Base-by-base conservation (phyloP, 139 green algal genomes). In the Edaphochlamys debaryana region DNA sequence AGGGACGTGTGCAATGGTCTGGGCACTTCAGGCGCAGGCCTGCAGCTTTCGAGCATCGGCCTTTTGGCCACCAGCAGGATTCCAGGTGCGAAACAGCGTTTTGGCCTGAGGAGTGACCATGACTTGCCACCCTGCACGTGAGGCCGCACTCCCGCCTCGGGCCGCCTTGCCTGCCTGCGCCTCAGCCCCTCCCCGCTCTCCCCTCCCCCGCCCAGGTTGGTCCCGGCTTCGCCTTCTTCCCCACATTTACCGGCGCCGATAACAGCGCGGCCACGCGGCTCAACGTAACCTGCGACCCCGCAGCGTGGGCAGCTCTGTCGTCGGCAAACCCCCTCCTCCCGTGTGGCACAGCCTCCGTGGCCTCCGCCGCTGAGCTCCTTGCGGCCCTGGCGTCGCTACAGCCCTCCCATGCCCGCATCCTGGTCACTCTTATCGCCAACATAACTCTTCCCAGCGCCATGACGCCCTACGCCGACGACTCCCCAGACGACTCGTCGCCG, bases 351-450 rank as follows among this genome's bases (percentile, higher is more conserved):
- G 72, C 72, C 25, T 40, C 6, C 11, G 50, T 79, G 11, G 27
- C 52, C 25, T 36, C 36, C 52, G 37, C 36, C 36, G 20, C 15
- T 8, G 9, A 79, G 36, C 73, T 80, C 4, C 37, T 69, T 37
- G 54, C 34, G 0, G 54, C 56, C 0, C 73, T 80, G 45, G 48
- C 54, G 34, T 9, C 22, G 17, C 37, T 80, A 19, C 73, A 80
- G 73, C 19, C 37, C 29, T 17, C 1, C 27, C 30, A 52, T 13
- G 25, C 8, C 13, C 73, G 58, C 37, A 23, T 80, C 19, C 52
- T 80, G 15, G 69, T 80, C 54, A 80, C 73, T 1, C 54, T 80
- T 2, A 36, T 38, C 29, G 73, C 73, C 17, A 80, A 80, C 58
- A 69, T 80, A 38, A 45, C 73, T 7, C 25, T 80, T 2, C 73